Evolutionary conservation across 1,284 basidiomycete genomes (phyloP), one percentile per base, ranked within the genome.

Genomic region (Naganishia sp.): DNA sequence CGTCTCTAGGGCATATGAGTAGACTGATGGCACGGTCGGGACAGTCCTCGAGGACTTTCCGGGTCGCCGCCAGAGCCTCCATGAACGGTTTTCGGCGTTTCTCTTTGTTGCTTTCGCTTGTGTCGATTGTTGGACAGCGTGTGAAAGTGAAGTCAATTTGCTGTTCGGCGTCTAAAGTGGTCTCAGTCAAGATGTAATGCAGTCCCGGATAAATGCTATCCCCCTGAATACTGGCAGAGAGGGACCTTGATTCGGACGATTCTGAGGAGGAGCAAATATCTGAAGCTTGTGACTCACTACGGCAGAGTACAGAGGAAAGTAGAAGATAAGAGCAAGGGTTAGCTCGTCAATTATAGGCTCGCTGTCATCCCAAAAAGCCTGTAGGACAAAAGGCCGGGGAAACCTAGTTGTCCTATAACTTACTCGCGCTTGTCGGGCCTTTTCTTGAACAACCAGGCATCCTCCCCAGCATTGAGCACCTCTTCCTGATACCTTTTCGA

Each of bases 151-250:
- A 53, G 3, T 52, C 59, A 33, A 61, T 4, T 39, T 18, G 39
- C 28, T 49, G 21, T 25, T 56, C 16, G 18, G 23, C 36, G 21
- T 15, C 48, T 15, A 2, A 4, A 16, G 48, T 36, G 10, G 36
- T 21, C 18, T 39, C 45, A 18, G 10, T 16, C 42, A 33, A 31
- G 16, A 18, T 59, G 59, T 61, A 61, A 42, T 36, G 39, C 11
- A 61, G 48, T n/a, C 59, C 59, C 3, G 39, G 36, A 28, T 52
- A 61, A 13, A 61, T 48, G 48, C 18, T 21, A 6, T n/a, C 11
- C 0, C 36, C n/a, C 5, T 55, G 7, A 10, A 4, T 15, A 3
- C 11, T n/a, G 2, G 1, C 23, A 9, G 45, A 15, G 11, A 7
- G 18, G 23, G 36, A 39, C 36, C 1, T 7, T 39, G 36, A 39